Percentiles rank a stretch among this genome's conserved stretches.
Evolutionary conservation across 805 yeast genomes (phyloP).

Genomic region (Saturnispora galanensis): DNA sequence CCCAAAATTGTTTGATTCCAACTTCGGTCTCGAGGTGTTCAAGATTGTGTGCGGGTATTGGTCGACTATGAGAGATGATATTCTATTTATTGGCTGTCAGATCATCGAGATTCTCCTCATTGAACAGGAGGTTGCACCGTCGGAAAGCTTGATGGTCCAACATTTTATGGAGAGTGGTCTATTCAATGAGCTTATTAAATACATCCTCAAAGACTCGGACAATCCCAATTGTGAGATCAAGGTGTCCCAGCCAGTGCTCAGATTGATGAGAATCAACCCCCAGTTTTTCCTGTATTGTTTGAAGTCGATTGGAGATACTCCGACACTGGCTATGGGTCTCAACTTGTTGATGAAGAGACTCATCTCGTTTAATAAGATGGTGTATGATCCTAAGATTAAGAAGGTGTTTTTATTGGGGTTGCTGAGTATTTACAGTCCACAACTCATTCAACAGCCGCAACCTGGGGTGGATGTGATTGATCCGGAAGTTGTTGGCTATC

Average conservation of each 20-base stretch:
- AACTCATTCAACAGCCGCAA: neutral
- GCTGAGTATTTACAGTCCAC: constrained; percentile 22
- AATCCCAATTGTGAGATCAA: constrained; percentile 33
- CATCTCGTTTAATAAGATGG: constrained; percentile 30
- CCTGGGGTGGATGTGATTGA: neutral
- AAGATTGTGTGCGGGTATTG: constrained; percentile 44
- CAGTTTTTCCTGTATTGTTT: constrained; percentile 23
- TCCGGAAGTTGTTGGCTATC: constrained; percentile 15
- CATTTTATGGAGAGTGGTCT: constrained; percentile 36
- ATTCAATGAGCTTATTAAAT: constrained; percentile 33
- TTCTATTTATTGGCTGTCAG: constrained; percentile 46
- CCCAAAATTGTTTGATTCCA: constrained; percentile 33
- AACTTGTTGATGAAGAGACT: constrained; percentile 19
- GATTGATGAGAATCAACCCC: constrained; percentile 31
- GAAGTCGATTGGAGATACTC: neutral
- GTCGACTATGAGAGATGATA: constrained; percentile 59
- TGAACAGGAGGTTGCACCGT: constrained; percentile 14
- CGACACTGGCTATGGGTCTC: constrained; percentile 11
- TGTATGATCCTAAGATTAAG: constrained; percentile 67
- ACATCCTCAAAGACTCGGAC: constrained; percentile 33
- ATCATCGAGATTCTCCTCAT: constrained; percentile 42
- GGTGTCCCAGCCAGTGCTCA: constrained; percentile 29
- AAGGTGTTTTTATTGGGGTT: constrained; percentile 35
- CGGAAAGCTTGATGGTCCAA: constrained; percentile 14
- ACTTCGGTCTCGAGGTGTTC: constrained; percentile 34